Conservation (phyloP, 306 rosid species). For the Myrica gale region DNA sequence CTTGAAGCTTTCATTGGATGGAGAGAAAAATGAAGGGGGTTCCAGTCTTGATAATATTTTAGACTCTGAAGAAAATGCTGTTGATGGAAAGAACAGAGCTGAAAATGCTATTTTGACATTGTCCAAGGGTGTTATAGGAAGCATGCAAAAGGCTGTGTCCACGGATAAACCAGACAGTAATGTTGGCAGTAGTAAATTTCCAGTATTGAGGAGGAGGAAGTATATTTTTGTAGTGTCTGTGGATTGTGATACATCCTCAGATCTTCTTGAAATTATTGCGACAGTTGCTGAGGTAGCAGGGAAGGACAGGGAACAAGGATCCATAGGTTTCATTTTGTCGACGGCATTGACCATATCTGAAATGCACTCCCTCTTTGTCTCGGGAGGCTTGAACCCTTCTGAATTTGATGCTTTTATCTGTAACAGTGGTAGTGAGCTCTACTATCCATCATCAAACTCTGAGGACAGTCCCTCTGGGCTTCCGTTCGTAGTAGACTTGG, state of each 20-base stretch:
- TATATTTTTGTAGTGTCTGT: slow-evolving; percentile 38
- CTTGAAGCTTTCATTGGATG: slow-evolving; percentile 50
- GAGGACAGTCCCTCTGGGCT: slow-evolving; percentile 50
- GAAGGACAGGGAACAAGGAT: slow-evolving; percentile 40
- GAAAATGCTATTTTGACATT: slow-evolving; percentile 33
- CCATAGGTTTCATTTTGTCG: slow-evolving; percentile 43
- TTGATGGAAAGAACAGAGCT: slow-evolving; percentile 30
- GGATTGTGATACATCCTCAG: slow-evolving; percentile 39
- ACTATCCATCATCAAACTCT: slow-evolving; percentile 45
- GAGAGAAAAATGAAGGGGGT: slow-evolving; percentile 38
- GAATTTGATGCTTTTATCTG: slow-evolving; percentile 51
- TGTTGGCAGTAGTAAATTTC: slow-evolving; percentile 29
- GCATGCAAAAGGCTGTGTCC: slow-evolving; percentile 26
- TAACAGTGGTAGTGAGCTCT: slow-evolving; percentile 53
- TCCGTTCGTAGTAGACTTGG: slow-evolving; percentile 48
- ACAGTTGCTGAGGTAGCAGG: slow-evolving; percentile 33
- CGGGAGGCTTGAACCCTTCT: slow-evolving; percentile 40
- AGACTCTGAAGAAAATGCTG: slow-evolving; percentile 33
- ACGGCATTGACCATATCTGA: slow-evolving; percentile 42
- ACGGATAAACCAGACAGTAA: slow-evolving; percentile 31
- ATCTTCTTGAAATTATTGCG: slow-evolving; percentile 31
- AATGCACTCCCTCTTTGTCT: slow-evolving; percentile 37
- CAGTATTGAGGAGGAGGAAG: slow-evolving; percentile 42
- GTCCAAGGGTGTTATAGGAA: slow-evolving; percentile 32
- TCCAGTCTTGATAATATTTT: slow-evolving; percentile 31